Percentiles rank a stretch among this genome's conserved stretches.
phyloP scores from a whole-genome alignment of 352 stramenopile genomes.

The Phytophthora agathidicida region DNA sequence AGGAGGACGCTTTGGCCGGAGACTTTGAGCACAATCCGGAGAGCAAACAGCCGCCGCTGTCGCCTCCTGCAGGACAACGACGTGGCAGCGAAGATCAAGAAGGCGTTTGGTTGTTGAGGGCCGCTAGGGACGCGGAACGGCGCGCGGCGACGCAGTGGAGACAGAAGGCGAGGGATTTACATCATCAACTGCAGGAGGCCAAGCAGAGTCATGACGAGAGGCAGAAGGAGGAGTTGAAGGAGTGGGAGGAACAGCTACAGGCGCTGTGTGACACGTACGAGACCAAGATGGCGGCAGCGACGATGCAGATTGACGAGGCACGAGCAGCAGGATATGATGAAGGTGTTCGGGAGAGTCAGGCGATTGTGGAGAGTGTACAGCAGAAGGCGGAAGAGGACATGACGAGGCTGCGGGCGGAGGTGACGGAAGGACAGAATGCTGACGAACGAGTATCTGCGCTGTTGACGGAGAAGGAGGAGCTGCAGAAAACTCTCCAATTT shows the following conservation, averaged over 20 bases:
- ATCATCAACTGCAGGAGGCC: slow-evolving; percentile 53
- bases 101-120: slow-evolving; percentile 47
- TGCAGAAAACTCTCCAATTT: slow-evolving; percentile 29
- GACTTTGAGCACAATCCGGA: slow-evolving; percentile 28
- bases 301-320: slow-evolving; percentile 81
- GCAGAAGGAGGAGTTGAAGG: slow-evolving; percentile 43
- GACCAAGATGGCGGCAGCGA: slow-evolving; percentile 69
- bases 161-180: slow-evolving; percentile 70
- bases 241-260: slow-evolving; percentile 69
- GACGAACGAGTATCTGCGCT: slow-evolving; percentile 21
- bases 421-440: slow-evolving; percentile 2
- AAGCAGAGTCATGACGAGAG: slow-evolving; percentile 56
- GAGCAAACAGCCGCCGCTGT: slow-evolving; percentile 8
- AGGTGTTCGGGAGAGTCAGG: slow-evolving; percentile 77
- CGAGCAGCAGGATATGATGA: slow-evolving; percentile 71
- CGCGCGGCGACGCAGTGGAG: slow-evolving; percentile 67
- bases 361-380: slow-evolving; percentile 66
- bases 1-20: slow-evolving; percentile 24
- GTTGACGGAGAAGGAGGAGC: slow-evolving; percentile 35
- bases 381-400: slow-evolving; percentile 56
- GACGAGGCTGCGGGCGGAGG: slow-evolving; percentile 27
- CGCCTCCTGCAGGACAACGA: slow-evolving; percentile 6
- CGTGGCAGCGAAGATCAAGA: slow-evolving; percentile 39
- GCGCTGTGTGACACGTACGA: slow-evolving; percentile 76
- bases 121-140: slow-evolving; percentile 44